Conservation (phyloP, 2,329 filamentous ascomycete species). For the Cladophialophora psammophila region DNA sequence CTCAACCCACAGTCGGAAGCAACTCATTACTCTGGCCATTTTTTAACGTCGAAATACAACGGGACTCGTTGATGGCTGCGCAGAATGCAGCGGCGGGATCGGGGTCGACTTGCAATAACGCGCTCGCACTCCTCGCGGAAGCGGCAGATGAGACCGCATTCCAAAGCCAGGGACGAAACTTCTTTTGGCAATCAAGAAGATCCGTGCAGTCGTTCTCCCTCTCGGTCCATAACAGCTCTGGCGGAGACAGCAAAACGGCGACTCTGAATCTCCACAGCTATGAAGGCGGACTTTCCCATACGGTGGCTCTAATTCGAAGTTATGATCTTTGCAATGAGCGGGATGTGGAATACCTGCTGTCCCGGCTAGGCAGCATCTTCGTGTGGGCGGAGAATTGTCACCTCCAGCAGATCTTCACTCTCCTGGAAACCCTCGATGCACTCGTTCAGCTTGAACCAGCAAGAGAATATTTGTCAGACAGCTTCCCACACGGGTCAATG, state of each 20-base stretch:
- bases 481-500: constrained; percentile 8
- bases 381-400: constrained; percentile 33
- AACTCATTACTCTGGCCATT: constrained; percentile 34
- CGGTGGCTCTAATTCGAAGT: constrained; percentile 18
- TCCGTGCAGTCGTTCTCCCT: constrained; percentile 31
- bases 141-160: constrained; percentile 24
- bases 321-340: constrained; percentile 30
- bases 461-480: constrained; percentile 14
- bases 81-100: constrained; percentile 31
- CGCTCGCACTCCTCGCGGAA: constrained; percentile 25
- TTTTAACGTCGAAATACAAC: constrained; percentile 32
- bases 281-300: constrained; percentile 20
- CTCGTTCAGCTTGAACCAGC: constrained; percentile 21
- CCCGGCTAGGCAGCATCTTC: constrained; percentile 29
- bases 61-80: constrained; percentile 22
- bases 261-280: constrained; percentile 29
- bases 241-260: constrained; percentile 20
- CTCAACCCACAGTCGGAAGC: constrained; percentile 25
- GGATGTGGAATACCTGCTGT: constrained; percentile 31
- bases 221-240: constrained; percentile 22
- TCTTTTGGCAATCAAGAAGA: constrained; percentile 23
- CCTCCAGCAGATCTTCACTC: constrained; percentile 26
- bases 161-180: constrained; percentile 15
- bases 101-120: constrained; percentile 34
- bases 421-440: constrained; percentile 28